Conservation (phyloP, 1,139 yeast species). For the Pichia sp. region DNA sequence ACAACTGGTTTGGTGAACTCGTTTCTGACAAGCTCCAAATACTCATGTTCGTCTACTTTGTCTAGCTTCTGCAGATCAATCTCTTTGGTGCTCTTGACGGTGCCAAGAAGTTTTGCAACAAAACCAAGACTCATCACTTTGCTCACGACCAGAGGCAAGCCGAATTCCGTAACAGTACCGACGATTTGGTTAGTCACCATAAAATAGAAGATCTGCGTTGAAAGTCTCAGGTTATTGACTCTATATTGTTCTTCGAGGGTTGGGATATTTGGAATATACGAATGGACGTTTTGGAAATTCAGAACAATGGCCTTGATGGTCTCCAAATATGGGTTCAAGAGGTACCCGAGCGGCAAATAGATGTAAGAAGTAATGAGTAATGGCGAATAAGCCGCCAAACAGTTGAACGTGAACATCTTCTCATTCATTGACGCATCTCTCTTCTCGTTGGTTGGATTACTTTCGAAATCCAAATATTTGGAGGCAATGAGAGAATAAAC, state of each 20-base stretch:
- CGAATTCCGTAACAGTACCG: constrained; percentile 51
- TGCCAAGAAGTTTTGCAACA: constrained; percentile 32
- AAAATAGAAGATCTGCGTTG: constrained; percentile 67
- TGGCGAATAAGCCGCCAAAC: constrained; percentile 77
- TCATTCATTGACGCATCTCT: constrained; percentile 51
- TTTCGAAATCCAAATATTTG: constrained; percentile 57
- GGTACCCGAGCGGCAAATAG: constrained; percentile 71
- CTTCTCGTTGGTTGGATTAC: constrained; percentile 52
- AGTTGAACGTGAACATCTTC: constrained; percentile 69
- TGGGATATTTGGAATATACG: constrained; percentile 28
- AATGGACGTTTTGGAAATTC: constrained; percentile 4
- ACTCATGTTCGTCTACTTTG: constrained; percentile 30
- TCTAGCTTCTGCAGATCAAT: constrained; percentile 25
- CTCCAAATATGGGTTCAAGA: constrained; percentile 22
- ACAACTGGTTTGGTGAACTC: constrained; percentile 51
- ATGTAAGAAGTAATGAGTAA: constrained; percentile 77
- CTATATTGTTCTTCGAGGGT: constrained; percentile 43
- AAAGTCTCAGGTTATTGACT: constrained; percentile 60
- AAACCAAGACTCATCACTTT: constrained; percentile 29
- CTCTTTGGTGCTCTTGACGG: constrained; percentile 26
- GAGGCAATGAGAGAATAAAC: constrained; percentile 46
- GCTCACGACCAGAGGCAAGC: constrained; percentile 40
- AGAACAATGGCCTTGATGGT: constrained; percentile 13
- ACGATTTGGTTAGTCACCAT: constrained; percentile 75
- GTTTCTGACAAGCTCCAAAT: constrained; percentile 46